Percentiles rank a stretch among this genome's conserved stretches.
phyloP scores from a whole-genome alignment of 1,139 yeast species.

The Kodamaea suecica region DNA sequence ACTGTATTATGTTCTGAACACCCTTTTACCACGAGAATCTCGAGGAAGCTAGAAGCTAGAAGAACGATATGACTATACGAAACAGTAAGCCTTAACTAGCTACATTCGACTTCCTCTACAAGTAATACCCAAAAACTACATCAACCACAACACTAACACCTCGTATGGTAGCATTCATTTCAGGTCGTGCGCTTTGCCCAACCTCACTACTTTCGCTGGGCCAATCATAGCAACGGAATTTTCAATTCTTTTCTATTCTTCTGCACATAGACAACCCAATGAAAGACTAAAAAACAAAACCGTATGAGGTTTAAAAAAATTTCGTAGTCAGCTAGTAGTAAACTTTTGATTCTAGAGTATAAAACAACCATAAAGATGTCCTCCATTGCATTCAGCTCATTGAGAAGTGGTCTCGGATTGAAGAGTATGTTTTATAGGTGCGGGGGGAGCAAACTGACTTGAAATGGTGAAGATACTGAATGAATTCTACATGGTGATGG shows the following conservation, averaged over 20 bases:
- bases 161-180: too few relatives aligned
- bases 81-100: too few relatives aligned
- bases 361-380: slow-evolving; percentile 27
- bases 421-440: slow-evolving; percentile 29
- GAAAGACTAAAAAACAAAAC: slow-evolving; percentile 11
- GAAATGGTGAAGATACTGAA: not conserved
- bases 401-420: slow-evolving; percentile 49
- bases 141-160: too few relatives aligned
- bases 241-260: slow-evolving; percentile 7
- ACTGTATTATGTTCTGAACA: too few relatives aligned
- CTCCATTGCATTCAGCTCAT: slow-evolving; percentile 53
- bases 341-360: slow-evolving; percentile 5
- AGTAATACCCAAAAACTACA: too few relatives aligned
- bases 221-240: slow-evolving; percentile 24
- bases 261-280: slow-evolving; percentile 7
- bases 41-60: too few relatives aligned
- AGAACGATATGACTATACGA: too few relatives aligned
- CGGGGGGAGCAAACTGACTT: not conserved
- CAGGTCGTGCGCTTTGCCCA: not conserved
- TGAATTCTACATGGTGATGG: too few relatives aligned
- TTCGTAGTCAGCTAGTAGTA: slow-evolving; percentile 9
- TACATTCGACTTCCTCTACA: too few relatives aligned
- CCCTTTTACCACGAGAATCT: too few relatives aligned
- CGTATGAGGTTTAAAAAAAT: slow-evolving; percentile 8
- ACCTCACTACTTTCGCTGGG: slow-evolving; percentile 12